A percentile compares a stretch with the other conserved stretches of the same genome.
Evolutionary conservation across 2,329 filamentous ascomycete species (phyloP).

Genomic region (Esteya vermicola): DNA sequence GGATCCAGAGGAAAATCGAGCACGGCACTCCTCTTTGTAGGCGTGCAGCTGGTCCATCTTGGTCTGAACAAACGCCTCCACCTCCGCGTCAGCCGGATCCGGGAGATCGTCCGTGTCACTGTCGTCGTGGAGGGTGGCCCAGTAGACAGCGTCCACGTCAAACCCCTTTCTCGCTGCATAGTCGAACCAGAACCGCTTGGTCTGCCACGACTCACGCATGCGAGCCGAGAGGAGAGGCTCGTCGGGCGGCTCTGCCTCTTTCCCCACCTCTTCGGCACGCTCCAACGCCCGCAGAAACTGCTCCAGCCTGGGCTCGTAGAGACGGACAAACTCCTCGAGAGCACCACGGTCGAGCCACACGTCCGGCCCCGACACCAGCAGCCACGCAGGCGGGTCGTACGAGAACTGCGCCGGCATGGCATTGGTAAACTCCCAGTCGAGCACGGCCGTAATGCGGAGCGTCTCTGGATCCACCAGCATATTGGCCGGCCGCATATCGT

Average conservation of each 20-base stretch:
- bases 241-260: neutral
- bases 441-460: conserved; percentile 19
- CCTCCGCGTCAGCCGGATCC: no score
- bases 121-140: neutral
- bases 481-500: no score
- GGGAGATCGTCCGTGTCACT: no score
- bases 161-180: neutral
- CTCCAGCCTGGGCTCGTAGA: neutral
- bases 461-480: conserved; percentile 21
- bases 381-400: neutral
- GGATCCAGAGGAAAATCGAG: no score
- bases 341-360: neutral
- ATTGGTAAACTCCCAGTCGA: conserved; percentile 28
- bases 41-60: no score
- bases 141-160: neutral
- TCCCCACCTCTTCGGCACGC: neutral
- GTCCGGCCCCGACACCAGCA: neutral
- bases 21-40: no score
- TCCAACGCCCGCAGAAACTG: neutral
- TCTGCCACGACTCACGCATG: neutral
- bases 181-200: neutral
- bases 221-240: neutral
- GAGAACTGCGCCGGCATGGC: neutral
- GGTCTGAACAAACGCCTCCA: no score
- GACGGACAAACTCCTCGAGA: neutral